Percentiles rank a stretch among this genome's conserved stretches.
Conservation (phyloP, 192 early-diverging fungal species). For the Coemansia sp. region DNA sequence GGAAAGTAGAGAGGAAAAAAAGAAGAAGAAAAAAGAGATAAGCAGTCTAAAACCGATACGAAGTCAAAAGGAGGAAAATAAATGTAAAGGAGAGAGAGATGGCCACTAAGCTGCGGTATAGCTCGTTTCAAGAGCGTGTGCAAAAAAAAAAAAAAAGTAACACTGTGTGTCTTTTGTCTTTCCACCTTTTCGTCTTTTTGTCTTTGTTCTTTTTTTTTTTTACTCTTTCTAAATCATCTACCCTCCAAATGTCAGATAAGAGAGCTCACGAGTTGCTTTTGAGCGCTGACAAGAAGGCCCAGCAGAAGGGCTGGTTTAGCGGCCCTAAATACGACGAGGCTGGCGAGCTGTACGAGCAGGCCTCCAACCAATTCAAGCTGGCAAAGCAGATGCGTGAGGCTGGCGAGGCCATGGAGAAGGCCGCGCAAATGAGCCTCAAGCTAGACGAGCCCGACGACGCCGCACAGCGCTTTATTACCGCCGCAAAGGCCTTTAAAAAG, state of each 20-base stretch:
- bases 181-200: too few relatives aligned
- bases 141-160: too few relatives aligned
- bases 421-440: constrained; percentile 78
- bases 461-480: constrained; percentile 78
- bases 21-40: not conserved
- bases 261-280: constrained; percentile 58
- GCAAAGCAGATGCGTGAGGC: constrained; percentile 91
- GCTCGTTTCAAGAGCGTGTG: not conserved
- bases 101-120: not conserved
- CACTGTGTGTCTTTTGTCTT: too few relatives aligned
- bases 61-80: not conserved
- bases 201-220: too few relatives aligned
- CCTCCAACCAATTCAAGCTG: constrained; percentile 92
- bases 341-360: constrained; percentile 88
- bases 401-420: constrained; percentile 88
- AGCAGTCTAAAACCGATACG: not conserved
- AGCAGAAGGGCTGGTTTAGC: constrained; percentile 67
- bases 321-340: constrained; percentile 94
- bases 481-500: constrained; percentile 92
- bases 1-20: not conserved
- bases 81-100: not conserved
- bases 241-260: constrained; percentile 30
- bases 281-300: constrained; percentile 74
- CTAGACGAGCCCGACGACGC: constrained; percentile 87
- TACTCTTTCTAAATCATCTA: not conserved